Percentiles rank a stretch among this genome's conserved stretches.
phyloP scores from a whole-genome alignment of 495 filamentous ascomycete genomes.

The Penicillium cinerascens region DNA sequence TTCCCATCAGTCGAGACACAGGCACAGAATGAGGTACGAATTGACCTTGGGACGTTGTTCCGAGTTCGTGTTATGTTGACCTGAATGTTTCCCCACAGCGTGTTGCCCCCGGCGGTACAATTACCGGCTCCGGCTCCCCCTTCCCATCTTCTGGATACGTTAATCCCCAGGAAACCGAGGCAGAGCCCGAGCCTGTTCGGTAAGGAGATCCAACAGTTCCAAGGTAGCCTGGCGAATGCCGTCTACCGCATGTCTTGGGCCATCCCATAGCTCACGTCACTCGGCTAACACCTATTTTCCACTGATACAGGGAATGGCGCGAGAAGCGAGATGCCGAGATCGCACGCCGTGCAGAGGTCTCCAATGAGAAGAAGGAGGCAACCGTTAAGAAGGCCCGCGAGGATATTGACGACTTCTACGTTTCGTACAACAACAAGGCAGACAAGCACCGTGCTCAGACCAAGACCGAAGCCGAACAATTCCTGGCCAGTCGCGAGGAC shows the following conservation, averaged over 20 bases:
- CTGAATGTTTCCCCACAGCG: constrained; percentile 42
- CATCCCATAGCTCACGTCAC: neutral
- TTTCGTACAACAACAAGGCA: constrained; percentile 96
- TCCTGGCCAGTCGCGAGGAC: constrained; percentile 82
- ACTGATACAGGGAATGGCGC: constrained; percentile 68
- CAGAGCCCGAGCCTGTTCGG: constrained; percentile 84
- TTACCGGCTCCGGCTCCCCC: constrained; percentile 79
- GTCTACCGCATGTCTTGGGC: neutral
- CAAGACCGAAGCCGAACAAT: constrained; percentile 88
- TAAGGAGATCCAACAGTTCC: constrained; percentile 22
- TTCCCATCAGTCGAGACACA: constrained; percentile 77
- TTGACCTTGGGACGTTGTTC: neutral
- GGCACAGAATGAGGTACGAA: constrained; percentile 66
- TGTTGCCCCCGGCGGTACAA: constrained; percentile 82
- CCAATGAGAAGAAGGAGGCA: constrained; percentile 70
- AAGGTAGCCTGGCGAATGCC: constrained; percentile 6
- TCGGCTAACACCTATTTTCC: constrained; percentile 3
- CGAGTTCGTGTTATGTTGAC: constrained; percentile 7
- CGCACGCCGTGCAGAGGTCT: constrained; percentile 72
- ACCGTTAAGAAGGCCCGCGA: constrained; percentile 81
- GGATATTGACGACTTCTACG: constrained; percentile 98
- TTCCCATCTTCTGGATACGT: constrained; percentile 57
- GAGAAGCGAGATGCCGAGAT: constrained; percentile 76
- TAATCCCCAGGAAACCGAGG: constrained; percentile 53
- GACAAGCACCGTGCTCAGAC: constrained; percentile 87